phyloP scores from a whole-genome alignment of 768 basidiomycete species.

The Mycena galopus region DNA sequence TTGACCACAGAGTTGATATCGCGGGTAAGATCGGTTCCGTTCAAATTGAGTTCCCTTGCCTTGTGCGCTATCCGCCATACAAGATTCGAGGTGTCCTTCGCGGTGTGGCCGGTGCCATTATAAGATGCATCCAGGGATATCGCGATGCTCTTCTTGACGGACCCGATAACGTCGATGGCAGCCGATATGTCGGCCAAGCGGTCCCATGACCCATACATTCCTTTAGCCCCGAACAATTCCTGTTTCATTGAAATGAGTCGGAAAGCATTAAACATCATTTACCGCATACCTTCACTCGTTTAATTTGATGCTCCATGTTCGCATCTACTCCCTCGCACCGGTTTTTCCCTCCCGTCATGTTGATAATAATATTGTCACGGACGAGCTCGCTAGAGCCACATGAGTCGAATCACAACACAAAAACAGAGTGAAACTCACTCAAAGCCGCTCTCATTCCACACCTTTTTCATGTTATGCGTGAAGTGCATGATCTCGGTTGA shows the following conservation, averaged over 20 bases:
- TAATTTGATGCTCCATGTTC: conserved; percentile 54
- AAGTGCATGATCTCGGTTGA: conserved; percentile 47
- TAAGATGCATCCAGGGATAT: conserved; percentile 38
- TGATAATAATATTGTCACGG: conserved; percentile 40
- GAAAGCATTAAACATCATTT: no score
- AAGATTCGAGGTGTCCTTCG: conserved; percentile 33
- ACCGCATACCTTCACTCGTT: conserved; percentile 46
- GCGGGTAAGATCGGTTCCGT: no score
- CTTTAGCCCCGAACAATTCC: conserved; percentile 43
- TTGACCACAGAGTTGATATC: no score
- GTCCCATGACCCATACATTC: conserved; percentile 48
- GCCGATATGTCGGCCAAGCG: conserved; percentile 48
- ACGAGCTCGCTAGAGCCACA: conserved; percentile 53
- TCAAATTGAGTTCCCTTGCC: no score
- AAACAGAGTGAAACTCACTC: conserved; percentile 42
- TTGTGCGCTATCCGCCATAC: conserved; percentile 5
- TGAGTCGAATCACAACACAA: no score
- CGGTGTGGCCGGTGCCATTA: conserved; percentile 43
- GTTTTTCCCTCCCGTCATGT: no score
- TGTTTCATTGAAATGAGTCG: conserved; percentile 3
- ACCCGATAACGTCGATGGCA: conserved; percentile 41
- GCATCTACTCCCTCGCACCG: conserved; percentile 50
- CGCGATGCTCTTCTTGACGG: conserved; percentile 43
- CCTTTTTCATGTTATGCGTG: conserved; percentile 44
- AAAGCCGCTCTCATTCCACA: conserved; percentile 50